phyloP scores from a whole-genome alignment of 1,139 yeast species.

The Hyphopichia wangnamkhiaoensis region DNA sequence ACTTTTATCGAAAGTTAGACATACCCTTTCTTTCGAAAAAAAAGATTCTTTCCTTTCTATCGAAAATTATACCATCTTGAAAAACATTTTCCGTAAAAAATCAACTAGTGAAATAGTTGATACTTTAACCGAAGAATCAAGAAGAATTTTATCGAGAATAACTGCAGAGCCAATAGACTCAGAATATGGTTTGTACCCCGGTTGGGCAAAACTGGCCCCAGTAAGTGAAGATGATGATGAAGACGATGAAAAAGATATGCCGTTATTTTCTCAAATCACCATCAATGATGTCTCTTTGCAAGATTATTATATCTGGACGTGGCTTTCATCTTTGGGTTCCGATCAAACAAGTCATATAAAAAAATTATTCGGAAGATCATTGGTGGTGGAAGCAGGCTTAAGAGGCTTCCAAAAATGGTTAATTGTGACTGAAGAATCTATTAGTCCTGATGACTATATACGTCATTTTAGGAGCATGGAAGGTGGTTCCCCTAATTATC shows the following conservation, averaged over 20 bases:
- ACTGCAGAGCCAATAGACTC: constrained; percentile 45
- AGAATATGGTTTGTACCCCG: constrained; percentile 38
- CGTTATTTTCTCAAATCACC: constrained; percentile 49
- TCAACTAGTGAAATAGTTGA: constrained; percentile 58
- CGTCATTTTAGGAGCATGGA: constrained; percentile 20
- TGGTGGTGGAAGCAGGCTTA: constrained; percentile 70
- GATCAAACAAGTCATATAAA: constrained; percentile 72
- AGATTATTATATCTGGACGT: constrained; percentile 89
- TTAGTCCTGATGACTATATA: constrained; percentile 44
- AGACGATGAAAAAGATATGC: constrained; percentile 27
- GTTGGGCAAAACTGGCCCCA: constrained; percentile 40
- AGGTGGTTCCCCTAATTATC: constrained; percentile 2
- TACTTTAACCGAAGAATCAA: constrained; percentile 73
- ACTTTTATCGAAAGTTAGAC: constrained; percentile 56
- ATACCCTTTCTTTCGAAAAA: constrained; percentile 67
- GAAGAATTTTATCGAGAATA: constrained; percentile 63
- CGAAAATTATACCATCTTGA: constrained; percentile 77
- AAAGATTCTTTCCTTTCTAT: constrained; percentile 70
- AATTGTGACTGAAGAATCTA: constrained; percentile 68
- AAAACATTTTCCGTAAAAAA: constrained; percentile 65
- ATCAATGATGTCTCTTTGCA: constrained; percentile 71
- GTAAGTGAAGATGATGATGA: constrained; percentile 13
- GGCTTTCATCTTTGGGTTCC: constrained; percentile 76
- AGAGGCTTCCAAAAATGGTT: constrained; percentile 86
- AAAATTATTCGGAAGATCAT: constrained; percentile 73